phyloP scores from a whole-genome alignment of 2,329 filamentous ascomycete species.

The Aspergillus sp. region DNA sequence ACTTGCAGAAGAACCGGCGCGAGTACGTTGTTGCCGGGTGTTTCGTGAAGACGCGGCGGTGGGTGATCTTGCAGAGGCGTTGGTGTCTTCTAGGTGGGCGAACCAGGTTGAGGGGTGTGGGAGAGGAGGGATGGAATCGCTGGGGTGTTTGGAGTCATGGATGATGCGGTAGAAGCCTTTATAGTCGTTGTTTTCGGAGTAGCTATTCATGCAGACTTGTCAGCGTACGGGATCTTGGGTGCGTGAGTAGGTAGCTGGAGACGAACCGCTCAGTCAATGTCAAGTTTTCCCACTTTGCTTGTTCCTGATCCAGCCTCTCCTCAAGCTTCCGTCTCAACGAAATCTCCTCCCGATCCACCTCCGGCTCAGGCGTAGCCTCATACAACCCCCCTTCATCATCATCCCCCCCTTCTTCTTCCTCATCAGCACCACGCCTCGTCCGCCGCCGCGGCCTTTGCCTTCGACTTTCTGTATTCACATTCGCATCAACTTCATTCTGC shows the following conservation, averaged over 20 bases:
- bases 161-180: constrained; percentile 60
- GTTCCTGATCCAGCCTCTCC: constrained; percentile 34
- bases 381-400: constrained; percentile 40
- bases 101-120: constrained; percentile 65
- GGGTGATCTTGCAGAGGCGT: constrained; percentile 7
- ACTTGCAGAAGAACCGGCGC: constrained; percentile 21
- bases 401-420: constrained; percentile 25
- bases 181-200: constrained; percentile 62
- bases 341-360: constrained; percentile 17
- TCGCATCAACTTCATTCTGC: constrained; percentile 35
- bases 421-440: constrained; percentile 17
- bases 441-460: constrained; percentile 31
- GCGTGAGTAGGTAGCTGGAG: constrained; percentile 18
- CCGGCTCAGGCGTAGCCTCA: constrained; percentile 41
- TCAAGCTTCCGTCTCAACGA: constrained; percentile 39
- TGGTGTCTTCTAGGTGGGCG: constrained; percentile 45
- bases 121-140: constrained; percentile 53
- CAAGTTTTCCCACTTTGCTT: constrained; percentile 35
- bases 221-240: background rate
- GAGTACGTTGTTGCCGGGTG: constrained; percentile 20
- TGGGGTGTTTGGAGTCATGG: constrained; percentile 59
- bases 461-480: constrained; percentile 22
- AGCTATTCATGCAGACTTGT: constrained; percentile 35
- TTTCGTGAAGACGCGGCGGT: constrained; percentile 4
- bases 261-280: constrained; percentile 44